Conservation (phyloP, 495 filamentous ascomycete genomes). For the Podospora conica region DNA sequence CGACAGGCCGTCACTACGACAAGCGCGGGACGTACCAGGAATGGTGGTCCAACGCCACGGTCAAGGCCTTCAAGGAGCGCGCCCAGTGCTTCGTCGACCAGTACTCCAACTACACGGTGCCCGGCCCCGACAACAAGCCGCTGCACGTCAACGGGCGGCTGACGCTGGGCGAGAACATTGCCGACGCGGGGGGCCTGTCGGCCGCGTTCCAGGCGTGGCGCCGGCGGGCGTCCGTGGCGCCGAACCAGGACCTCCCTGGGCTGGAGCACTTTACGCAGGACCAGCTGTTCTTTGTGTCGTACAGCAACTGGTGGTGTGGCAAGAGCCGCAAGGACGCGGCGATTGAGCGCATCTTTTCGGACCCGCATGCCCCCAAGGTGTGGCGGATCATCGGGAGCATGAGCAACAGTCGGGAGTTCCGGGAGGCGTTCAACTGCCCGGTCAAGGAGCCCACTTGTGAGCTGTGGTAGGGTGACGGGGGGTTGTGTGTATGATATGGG, state of each 20-base stretch:
- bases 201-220: slow-evolving; percentile 65
- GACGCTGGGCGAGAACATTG: slow-evolving; percentile 71
- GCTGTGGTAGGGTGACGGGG: slow-evolving; percentile 48
- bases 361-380: slow-evolving; percentile 58
- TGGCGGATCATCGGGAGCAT: slow-evolving; percentile 57
- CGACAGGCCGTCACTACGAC: slow-evolving; percentile 63
- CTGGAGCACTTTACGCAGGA: slow-evolving; percentile 60
- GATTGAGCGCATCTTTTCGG: slow-evolving; percentile 50
- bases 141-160: slow-evolving; percentile 62
- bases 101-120: slow-evolving; percentile 58
- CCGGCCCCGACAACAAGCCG: slow-evolving; percentile 46
- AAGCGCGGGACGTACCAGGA: slow-evolving; percentile 62
- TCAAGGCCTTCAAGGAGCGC: slow-evolving; percentile 55
- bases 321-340: slow-evolving; percentile 54
- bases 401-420: slow-evolving; percentile 62
- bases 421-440: slow-evolving; percentile 59
- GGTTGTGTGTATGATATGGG: not conserved
- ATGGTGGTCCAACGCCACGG: slow-evolving; percentile 65
- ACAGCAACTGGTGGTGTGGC: slow-evolving; percentile 62
- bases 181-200: slow-evolving; percentile 64
- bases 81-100: slow-evolving; percentile 67
- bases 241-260: slow-evolving; percentile 55
- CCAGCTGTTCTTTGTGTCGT: slow-evolving; percentile 68
- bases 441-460: slow-evolving; percentile 61
- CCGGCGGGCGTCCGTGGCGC: slow-evolving; percentile 35